Evolutionary conservation across 495 filamentous ascomycete genomes (phyloP), one percentile per base, ranked within the genome.

Genomic region (Penicillium macrosclerotiorum): DNA sequence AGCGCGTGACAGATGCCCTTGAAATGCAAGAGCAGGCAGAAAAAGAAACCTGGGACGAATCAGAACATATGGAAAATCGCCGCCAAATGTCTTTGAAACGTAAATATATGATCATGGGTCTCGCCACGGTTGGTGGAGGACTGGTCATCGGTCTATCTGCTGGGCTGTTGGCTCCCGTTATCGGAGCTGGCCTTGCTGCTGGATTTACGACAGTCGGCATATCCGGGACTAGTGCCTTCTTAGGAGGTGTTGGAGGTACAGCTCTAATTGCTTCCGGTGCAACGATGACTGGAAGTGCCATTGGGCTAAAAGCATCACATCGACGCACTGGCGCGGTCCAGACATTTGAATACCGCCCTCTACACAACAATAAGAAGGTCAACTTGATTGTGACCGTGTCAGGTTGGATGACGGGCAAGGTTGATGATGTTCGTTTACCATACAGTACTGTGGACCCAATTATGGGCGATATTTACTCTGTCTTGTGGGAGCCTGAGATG

Each of bases 401-500:
- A 5, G 93, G 93, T 8, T 99, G 93, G 93, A 95, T 99, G 90
- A 96, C 87, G 31, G 92, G 93, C 45, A 96, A 94, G 62, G 83
- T 94, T 29, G 93, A 99, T 65, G 93, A 99, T 65, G 90, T 97
- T 29, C 86, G 93, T 45, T 63, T 99, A 48, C 93, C 93, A 11
- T 99, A 82, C 65, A 95, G 89, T 68, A 99, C 93, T 2, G 84
- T 99, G 3, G 91, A 97, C 64, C 90, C 93, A 0, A 81, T 96
- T 47, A 97, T 99, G 93, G 93, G 93, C 24, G 93, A 99, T 69
- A 80, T 99, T 16, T 99, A 97, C 68, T 97, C 94, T 0, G 83
- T 99, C 7, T 74, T 92, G 41, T 99, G 94, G 94, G 93, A 99
- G 65, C 94, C 93, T 3, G 93, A 99, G 54, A 95, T 99, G 91